Evolutionary conservation across 306 rosid genomes (phyloP), one percentile per base, ranked within the genome.

Genomic region (Macrotyloma uniflorum): DNA sequence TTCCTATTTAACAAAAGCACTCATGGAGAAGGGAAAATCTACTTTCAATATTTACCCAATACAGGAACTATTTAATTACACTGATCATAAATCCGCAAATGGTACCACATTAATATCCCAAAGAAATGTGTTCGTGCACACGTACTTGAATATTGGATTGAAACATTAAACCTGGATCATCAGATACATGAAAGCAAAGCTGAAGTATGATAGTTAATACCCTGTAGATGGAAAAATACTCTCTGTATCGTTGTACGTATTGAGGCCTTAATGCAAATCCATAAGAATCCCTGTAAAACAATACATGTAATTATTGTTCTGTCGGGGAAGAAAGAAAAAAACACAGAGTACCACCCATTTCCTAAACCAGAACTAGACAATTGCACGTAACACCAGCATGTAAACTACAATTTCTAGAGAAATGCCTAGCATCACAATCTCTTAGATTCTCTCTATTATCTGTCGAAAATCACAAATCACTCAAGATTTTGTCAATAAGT

Each of bases 251-350:
- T 82, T 95, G 98, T 22, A 85, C 70, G 79, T 87, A 86, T 77
- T 95, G 98, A 82, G 98, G 96, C 84, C 98, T 95, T 85, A 95
- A 80, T 80, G 98, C 96, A 87, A 95, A 95, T 74, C 98, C 98
- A 81, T 91, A 92, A 45, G 90, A 82, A 75, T 95, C 98, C 86
- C 98, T 95, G 90, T 57, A 63, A 49, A 50, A 62, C 47, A 75
- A 59, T 58, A 47, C 13, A 5, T 24, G 28, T 24, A 28, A 67
- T 71, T 24, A 79, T 13, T 49, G 8, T 59, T 28, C 9, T 1
- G 14, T 72, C 0, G 6, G 72, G 72, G 36, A 9, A 51, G 26
- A 57, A 75, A 67, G 12, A 35, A 63, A 4, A 69, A 46, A 13
- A 15, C 67, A 40, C 11, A 77, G 15, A 38, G 35, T 11, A 26